A percentile compares a stretch with the other conserved stretches of the same genome.
Conservation (phyloP, 768 basidiomycete species). For the Termitomyces sp. region DNA sequence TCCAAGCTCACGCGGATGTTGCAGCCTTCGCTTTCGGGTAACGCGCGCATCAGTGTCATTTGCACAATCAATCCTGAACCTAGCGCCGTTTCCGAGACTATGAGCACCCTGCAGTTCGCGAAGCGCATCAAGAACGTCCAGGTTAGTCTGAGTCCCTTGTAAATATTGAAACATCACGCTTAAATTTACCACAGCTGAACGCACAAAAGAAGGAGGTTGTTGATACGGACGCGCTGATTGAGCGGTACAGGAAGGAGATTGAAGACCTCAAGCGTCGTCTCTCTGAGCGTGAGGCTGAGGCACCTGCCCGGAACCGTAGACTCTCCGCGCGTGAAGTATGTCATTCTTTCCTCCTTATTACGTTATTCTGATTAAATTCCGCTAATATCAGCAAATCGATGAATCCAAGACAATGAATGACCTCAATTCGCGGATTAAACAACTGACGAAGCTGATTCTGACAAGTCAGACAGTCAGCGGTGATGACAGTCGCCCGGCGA, state of each 20-base stretch:
- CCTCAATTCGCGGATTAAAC: conserved; percentile 72
- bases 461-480: conserved; percentile 82
- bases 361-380: not conserved
- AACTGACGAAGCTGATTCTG: conserved; percentile 77
- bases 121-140: conserved; percentile 88
- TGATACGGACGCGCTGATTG: conserved; percentile 89
- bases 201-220: conserved; percentile 93
- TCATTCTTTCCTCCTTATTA: not conserved
- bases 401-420: conserved; percentile 84
- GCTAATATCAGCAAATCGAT: conserved; percentile 59
- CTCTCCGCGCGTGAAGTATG: conserved; percentile 47
- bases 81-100: conserved; percentile 74
- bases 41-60: conserved; percentile 93
- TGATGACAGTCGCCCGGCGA: conserved; percentile 70
- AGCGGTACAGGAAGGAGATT: conserved; percentile 92
- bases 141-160: conserved; percentile 26
- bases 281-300: conserved; percentile 63
- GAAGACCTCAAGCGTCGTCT: conserved; percentile 79
- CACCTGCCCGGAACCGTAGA: conserved; percentile 39
- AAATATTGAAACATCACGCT: not conserved
- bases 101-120: conserved; percentile 88
- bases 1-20: conserved; percentile 92
- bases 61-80: conserved; percentile 91
- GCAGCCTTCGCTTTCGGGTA: conserved; percentile 91
- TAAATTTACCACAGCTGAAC: conserved; percentile 41